phyloP scores from a whole-genome alignment of 495 filamentous ascomycete species.

The Aspergillus asperescens region DNA sequence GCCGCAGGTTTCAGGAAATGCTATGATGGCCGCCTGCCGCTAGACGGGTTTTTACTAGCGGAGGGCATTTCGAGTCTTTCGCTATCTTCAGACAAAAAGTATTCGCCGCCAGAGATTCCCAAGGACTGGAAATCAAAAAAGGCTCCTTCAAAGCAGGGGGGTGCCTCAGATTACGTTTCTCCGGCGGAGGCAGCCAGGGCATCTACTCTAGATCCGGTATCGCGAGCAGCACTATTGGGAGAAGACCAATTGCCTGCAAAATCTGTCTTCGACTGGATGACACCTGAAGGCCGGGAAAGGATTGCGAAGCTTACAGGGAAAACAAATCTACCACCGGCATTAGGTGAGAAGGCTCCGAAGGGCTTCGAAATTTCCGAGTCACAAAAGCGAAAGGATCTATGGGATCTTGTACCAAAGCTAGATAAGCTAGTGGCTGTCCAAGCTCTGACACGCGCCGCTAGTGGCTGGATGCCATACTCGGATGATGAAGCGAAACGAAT shows the following conservation, averaged over 20 bases:
- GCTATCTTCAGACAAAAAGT: constrained; percentile 54
- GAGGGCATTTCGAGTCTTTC: constrained; percentile 49
- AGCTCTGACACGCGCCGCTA: constrained; percentile 66
- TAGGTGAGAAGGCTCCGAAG: constrained; percentile 63
- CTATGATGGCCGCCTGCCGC: constrained; percentile 79
- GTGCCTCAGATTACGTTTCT: constrained; percentile 52
- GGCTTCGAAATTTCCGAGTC: constrained; percentile 55
- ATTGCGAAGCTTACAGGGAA: constrained; percentile 73
- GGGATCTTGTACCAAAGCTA: constrained; percentile 64
- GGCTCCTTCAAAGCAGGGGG: constrained; percentile 30
- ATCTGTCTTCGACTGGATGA: constrained; percentile 93
- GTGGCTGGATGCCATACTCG: constrained; percentile 77
- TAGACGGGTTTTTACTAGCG: constrained; percentile 81
- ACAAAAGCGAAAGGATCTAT: constrained; percentile 54
- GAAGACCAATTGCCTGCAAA: constrained; percentile 82
- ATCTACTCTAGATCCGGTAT: constrained; percentile 69
- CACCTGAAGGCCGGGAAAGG: constrained; percentile 69
- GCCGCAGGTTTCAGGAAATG: constrained; percentile 65
- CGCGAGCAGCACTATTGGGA: constrained; percentile 76
- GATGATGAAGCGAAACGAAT: constrained; percentile 73
- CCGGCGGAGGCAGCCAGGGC: constrained; percentile 68
- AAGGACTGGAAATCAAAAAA: constrained; percentile 70
- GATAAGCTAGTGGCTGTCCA: constrained; percentile 68
- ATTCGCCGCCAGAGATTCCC: constrained; percentile 71
- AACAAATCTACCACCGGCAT: constrained; percentile 66